A percentile compares a stretch with the other conserved stretches of the same genome.
phyloP scores from a whole-genome alignment of 768 basidiomycete genomes.

The Cystofilobasidium ferigula region DNA sequence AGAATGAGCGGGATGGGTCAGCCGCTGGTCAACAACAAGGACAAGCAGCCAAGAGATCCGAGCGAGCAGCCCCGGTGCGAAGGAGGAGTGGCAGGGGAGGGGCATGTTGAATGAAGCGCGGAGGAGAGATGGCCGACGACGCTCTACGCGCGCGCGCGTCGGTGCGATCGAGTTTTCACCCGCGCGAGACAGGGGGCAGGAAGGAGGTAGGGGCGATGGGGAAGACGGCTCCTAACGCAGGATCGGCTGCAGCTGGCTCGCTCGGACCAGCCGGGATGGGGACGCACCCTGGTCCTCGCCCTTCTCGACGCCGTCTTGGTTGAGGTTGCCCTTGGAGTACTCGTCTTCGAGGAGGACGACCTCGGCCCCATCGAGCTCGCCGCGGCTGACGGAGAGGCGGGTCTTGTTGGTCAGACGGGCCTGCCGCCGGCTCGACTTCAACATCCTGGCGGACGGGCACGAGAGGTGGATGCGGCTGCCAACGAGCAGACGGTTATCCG shows the following conservation, averaged over 20 bases:
- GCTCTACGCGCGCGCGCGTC: no score
- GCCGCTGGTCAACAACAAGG: not conserved
- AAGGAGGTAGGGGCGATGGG: not conserved
- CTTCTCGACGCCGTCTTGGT: slow-evolving; percentile 25
- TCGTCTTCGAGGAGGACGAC: slow-evolving; percentile 16
- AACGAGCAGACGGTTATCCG: not conserved
- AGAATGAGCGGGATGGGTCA: not conserved
- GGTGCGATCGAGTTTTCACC: no score
- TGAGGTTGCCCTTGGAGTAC: slow-evolving; percentile 20
- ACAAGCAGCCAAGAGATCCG: no score
- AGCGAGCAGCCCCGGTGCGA: no score
- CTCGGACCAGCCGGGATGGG: not conserved
- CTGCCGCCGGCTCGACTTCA: slow-evolving; percentile 22
- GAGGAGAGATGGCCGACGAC: no score
- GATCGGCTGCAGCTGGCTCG: slow-evolving; percentile 1
- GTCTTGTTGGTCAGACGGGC: slow-evolving; percentile 25
- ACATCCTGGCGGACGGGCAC: slow-evolving; percentile 4
- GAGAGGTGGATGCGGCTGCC: slow-evolving; percentile 2
- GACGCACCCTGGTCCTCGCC: slow-evolving; percentile 26
- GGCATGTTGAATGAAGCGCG: no score
- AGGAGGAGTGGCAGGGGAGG: no score
- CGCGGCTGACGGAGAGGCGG: slow-evolving; percentile 11
- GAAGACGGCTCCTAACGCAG: not conserved
- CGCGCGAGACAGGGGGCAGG: not conserved
- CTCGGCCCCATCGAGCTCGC: slow-evolving; percentile 23